Base-by-base conservation (phyloP, 2,329 filamentous ascomycete genomes). In the Clarireedia homoeocarpa region DNA sequence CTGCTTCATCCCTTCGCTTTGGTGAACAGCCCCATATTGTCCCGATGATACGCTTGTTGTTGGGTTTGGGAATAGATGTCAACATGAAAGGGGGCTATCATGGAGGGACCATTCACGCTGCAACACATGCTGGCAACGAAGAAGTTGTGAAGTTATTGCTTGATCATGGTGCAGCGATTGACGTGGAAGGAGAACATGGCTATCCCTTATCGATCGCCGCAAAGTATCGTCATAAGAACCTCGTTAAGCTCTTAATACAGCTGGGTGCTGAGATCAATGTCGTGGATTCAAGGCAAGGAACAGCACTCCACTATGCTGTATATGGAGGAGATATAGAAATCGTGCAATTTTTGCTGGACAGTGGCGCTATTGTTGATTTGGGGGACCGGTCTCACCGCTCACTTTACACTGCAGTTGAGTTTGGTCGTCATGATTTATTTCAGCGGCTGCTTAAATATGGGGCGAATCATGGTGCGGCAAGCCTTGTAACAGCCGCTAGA, bases 61-160 rank as follows among this genome's bases (percentile, higher is more conserved):
- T 63, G 17, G 17, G 26, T 1, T 9, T 7, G 2, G 58, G 56
- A 12, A 26, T 45, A 4, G 51, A 63, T 53, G 45, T 64, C 5
- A 61, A 64, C 26, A 45, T 51, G 3, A 6, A 36, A 15, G 53
- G 61, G 7, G 62, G 62, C 1, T 5, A 14, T 5, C 52, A 56
- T 40, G 58, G 56, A 6, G 48, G 14, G 36, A 51, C 40, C 10
- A 42, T 63, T 23, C 53, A 57, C 30, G 56, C 59, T 5, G 57
- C 62, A 7, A 34, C 58, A 15, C 2, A 24, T 2, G 5, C 6
- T 2, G 34, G 46, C 14, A 46, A 45, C 5, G 1, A 40, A 2
- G 36, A 51, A 17, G 51, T 57, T 23, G 48, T 58, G 2, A 34
- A 56, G 15, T 5, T 50, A 3, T 38, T 61, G 15, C n/a, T 63